phyloP scores from a whole-genome alignment of 2,329 filamentous ascomycete species.

The Epichloe amarillans region DNA sequence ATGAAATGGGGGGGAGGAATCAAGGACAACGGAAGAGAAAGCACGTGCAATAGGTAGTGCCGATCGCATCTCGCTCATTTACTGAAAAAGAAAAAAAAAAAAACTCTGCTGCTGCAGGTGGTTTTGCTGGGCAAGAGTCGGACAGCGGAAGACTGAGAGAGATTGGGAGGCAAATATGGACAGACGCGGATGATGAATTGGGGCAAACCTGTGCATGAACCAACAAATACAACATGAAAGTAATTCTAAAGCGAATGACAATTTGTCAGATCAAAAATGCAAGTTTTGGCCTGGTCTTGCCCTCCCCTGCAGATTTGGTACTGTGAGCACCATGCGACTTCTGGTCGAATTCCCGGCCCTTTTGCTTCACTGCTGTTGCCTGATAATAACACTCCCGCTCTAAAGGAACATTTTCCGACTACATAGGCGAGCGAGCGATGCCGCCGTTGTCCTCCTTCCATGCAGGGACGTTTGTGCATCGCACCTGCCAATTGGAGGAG shows the following conservation, averaged over 20 bases:
- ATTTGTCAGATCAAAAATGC: background rate
- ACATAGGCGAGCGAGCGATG: too few relatives aligned
- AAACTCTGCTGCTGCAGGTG: constrained; percentile 11
- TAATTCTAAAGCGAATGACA: background rate
- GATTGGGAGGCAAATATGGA: constrained; percentile 9
- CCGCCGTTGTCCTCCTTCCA: too few relatives aligned
- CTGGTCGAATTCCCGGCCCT: too few relatives aligned
- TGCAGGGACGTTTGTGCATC: too few relatives aligned
- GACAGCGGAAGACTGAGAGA: constrained; percentile 10
- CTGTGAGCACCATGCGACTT: too few relatives aligned
- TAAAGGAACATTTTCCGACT: too few relatives aligned
- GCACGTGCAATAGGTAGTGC: background rate
- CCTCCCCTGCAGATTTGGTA: too few relatives aligned
- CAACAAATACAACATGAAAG: constrained; percentile 1
- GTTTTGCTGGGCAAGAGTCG: constrained; percentile 8
- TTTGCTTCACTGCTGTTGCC: too few relatives aligned
- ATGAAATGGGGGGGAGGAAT: constrained; percentile 1
- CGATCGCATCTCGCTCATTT: constrained; percentile 6
- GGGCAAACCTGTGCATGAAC: constrained; percentile 18
- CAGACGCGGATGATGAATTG: constrained; percentile 17
- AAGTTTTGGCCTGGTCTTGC: too few relatives aligned
- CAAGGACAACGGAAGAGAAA: constrained; percentile 4
- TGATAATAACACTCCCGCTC: too few relatives aligned
- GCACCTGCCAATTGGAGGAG: too few relatives aligned
- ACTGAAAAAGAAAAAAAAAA: background rate